Evolutionary conservation across 2,329 filamentous ascomycete genomes (phyloP).

Genomic region (Cercospora nicotianae): DNA sequence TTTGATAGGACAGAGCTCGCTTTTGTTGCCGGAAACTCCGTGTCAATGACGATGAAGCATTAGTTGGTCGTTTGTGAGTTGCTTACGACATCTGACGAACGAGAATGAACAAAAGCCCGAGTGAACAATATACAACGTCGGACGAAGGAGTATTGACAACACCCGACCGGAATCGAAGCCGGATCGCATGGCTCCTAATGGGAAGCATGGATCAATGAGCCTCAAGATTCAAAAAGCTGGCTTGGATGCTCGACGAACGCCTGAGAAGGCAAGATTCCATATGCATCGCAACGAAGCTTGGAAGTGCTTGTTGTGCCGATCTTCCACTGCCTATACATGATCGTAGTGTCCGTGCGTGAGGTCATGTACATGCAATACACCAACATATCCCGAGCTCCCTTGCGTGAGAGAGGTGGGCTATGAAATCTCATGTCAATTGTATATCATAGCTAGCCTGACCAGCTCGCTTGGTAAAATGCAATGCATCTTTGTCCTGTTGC

Average conservation of each 20-base stretch:
- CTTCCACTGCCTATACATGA: neutral
- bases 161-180: neutral
- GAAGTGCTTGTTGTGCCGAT: neutral
- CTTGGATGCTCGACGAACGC: neutral
- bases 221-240: neutral
- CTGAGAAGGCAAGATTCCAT: neutral
- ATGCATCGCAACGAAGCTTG: neutral
- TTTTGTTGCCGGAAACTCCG: neutral
- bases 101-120: neutral
- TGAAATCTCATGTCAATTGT: neutral
- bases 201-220: neutral
- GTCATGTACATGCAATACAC: neutral
- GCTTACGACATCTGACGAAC: neutral
- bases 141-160: neutral
- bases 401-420: neutral
- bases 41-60: neutral
- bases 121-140: neutral
- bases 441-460: constrained; percentile 8
- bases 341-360: neutral
- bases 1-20: neutral
- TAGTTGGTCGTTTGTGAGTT: too few species aligned
- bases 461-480: neutral
- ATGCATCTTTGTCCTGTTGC: constrained; percentile 14
- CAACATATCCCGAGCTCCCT: neutral
- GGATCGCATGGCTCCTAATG: neutral